phyloP scores from a whole-genome alignment of 1,284 basidiomycete species.

The Abortiporus biennis region DNA sequence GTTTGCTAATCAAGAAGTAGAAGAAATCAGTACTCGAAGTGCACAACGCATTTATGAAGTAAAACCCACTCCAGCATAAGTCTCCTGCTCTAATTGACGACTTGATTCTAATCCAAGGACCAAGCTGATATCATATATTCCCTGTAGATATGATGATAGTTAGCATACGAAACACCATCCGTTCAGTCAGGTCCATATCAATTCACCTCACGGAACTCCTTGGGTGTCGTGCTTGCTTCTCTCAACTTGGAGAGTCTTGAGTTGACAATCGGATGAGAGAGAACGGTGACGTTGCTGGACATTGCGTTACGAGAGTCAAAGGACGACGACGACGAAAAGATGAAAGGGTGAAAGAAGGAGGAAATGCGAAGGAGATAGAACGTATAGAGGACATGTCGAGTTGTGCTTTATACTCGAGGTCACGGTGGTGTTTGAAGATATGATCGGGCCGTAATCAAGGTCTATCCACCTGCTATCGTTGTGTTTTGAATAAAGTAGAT shows the following conservation, averaged over 20 bases:
- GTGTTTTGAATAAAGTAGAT: no score
- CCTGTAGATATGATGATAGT: no score
- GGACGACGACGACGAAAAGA: background rate
- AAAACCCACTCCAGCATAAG: constrained; percentile 58
- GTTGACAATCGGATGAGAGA: constrained; percentile 71
- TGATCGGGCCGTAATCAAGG: background rate
- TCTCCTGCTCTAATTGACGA: constrained; percentile 51
- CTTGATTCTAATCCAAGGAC: constrained; percentile 76
- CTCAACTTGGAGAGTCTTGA: constrained; percentile 70
- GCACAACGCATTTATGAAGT: constrained; percentile 1
- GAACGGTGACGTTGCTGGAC: constrained; percentile 40
- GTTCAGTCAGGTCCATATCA: constrained; percentile 4
- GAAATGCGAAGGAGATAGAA: background rate
- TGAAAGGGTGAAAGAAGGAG: background rate
- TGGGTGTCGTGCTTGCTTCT: constrained; percentile 52
- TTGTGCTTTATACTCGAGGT: background rate
- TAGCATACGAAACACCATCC: background rate
- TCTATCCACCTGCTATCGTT: no score
- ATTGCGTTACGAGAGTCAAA: constrained; percentile 17
- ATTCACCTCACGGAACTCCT: constrained; percentile 76
- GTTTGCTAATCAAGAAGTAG: constrained; percentile 39
- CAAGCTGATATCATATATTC: constrained; percentile 65
- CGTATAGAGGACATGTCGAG: background rate
- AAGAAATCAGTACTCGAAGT: background rate
- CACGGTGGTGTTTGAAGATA: background rate